phyloP scores from a whole-genome alignment of 805 yeast genomes.

The Yamadazyma phyllophila region DNA sequence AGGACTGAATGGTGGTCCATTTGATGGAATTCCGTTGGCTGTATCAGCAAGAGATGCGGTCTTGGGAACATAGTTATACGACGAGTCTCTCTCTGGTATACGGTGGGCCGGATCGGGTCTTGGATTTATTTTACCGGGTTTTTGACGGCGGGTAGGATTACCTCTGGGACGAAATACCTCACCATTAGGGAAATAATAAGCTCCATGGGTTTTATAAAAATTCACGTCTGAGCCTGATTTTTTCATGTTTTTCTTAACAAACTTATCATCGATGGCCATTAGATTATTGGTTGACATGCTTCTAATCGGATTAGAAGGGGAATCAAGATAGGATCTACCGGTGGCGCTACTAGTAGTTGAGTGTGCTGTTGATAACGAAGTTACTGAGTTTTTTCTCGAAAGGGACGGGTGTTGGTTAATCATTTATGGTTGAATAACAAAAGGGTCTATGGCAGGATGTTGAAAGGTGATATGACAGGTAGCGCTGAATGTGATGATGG shows the following conservation, averaged over 20 bases:
- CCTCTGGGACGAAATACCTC: constrained; percentile 50
- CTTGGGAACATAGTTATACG: background rate
- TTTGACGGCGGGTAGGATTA: constrained; percentile 37
- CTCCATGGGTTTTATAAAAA: constrained; percentile 17
- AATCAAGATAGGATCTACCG: background rate
- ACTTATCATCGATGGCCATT: constrained; percentile 35
- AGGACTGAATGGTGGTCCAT: background rate
- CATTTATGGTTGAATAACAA: background rate
- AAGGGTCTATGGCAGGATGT: background rate
- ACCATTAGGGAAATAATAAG: constrained; percentile 51
- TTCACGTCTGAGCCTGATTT: constrained; percentile 10
- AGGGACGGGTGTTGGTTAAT: constrained; percentile 1
- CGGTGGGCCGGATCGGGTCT: background rate
- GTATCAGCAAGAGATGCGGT: background rate
- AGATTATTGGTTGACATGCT: constrained; percentile 40
- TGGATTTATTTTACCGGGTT: constrained; percentile 30
- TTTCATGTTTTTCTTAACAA: constrained; percentile 36
- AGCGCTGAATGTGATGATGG: too few relatives aligned
- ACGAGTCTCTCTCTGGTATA: background rate
- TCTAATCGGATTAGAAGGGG: constrained; percentile 16
- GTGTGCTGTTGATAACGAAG: constrained; percentile 25
- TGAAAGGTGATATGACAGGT: background rate
- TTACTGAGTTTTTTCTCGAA: constrained; percentile 32
- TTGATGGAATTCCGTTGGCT: too few relatives aligned
- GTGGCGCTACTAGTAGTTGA: constrained; percentile 10